Percentiles rank a stretch among this genome's conserved stretches.
These are phyloP conservation scores for Zygosaccharomyces siamensis DNA, from an alignment of 805 yeast species.

Conservation along the genomic window DNA sequence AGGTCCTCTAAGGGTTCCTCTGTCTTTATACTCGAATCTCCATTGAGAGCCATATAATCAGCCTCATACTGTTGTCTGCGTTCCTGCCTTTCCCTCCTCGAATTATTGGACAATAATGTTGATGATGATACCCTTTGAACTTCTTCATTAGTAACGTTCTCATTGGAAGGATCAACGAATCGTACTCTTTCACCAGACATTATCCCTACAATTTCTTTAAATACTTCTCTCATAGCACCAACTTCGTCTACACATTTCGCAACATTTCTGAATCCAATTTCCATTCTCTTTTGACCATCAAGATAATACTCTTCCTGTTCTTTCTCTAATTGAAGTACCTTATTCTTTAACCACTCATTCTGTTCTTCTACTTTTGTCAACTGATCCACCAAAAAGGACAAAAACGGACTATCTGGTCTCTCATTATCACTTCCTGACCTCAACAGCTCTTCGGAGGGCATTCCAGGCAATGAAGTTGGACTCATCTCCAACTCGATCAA, in stretches of 20 bases:
- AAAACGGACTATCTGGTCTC: conserved; percentile 7
- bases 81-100: conserved; percentile 4
- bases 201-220: conserved; percentile 27
- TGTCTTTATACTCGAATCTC: conserved; percentile 5
- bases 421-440: not conserved
- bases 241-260: conserved; percentile 19
- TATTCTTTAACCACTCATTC: conserved; percentile 15
- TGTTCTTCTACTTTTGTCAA: conserved; percentile 23
- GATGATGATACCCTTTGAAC: conserved; percentile 12
- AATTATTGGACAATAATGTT: conserved; percentile 7
- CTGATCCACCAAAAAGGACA: conserved; percentile 21
- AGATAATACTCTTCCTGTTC: conserved; percentile 26
- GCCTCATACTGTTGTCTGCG: conserved; percentile 3
- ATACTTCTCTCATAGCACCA: conserved; percentile 20
- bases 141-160: conserved; percentile 17
- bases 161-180: conserved; percentile 22
- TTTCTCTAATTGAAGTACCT: conserved; percentile 17
- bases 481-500: not conserved
- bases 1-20: conserved; percentile 3
- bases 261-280: conserved; percentile 18
- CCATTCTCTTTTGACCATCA: conserved; percentile 16
- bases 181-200: conserved; percentile 26
- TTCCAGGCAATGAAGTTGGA: not conserved
- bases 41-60: conserved; percentile 6
- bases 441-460: not conserved